Conservation (phyloP, 371 early-diverging fungal genomes). For the Mucor racemosus region DNA sequence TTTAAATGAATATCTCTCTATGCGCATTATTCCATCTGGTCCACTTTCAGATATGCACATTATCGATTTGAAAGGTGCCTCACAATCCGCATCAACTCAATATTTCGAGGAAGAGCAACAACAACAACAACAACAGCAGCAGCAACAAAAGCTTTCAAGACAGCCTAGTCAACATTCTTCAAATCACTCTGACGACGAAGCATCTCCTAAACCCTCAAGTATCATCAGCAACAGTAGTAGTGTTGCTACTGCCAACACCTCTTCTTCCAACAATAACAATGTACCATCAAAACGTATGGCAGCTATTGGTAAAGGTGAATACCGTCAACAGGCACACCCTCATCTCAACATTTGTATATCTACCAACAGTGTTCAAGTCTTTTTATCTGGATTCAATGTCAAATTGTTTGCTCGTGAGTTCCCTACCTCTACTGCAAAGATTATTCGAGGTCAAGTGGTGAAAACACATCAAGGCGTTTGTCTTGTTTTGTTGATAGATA, state of each 20-base stretch:
- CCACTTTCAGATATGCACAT: conserved; percentile 26
- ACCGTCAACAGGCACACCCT: conserved; percentile 40
- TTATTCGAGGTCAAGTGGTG: conserved; percentile 31
- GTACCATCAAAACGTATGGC: conserved; percentile 28
- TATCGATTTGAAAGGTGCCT: conserved; percentile 29
- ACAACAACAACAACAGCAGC: conserved; percentile 13
- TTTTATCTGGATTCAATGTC: conserved; percentile 39
- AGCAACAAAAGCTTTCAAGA: conserved; percentile 8
- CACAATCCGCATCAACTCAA: conserved; percentile 10
- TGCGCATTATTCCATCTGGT: background rate
- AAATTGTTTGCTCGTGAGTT: conserved; percentile 33
- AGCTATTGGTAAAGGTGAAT: conserved; percentile 36
- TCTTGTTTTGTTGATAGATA: conserved; percentile 29
- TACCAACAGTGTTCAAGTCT: conserved; percentile 13
- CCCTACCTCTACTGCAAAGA: conserved; percentile 7
- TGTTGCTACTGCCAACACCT: background rate
- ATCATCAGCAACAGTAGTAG: conserved; percentile 12
- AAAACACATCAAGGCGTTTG: conserved; percentile 30
- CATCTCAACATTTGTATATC: conserved; percentile 38
- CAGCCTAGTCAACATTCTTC: conserved; percentile 13
- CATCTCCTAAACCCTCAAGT: conserved; percentile 9
- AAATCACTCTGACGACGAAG: conserved; percentile 7
- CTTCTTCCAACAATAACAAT: background rate
- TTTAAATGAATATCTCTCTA: conserved; percentile 9
- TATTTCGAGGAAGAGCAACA: conserved; percentile 9